Percentiles rank a stretch among this genome's conserved stretches.
Conservation (phyloP, 1,139 yeast species). For the Komagataea norvegica region DNA sequence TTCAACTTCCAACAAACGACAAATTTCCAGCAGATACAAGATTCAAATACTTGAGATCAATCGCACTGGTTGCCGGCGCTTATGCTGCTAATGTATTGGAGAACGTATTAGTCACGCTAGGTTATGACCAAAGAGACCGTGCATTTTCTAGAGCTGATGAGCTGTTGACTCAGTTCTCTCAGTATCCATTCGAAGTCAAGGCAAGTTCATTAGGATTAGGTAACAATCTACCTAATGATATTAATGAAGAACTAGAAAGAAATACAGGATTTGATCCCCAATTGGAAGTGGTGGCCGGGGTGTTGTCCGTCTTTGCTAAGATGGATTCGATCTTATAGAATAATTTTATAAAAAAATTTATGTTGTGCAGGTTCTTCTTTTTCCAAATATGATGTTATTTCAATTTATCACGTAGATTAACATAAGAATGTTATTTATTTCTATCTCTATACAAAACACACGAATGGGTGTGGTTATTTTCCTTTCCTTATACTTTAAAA, state of each 20-base stretch:
- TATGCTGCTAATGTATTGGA: constrained; percentile 96
- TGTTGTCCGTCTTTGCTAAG: constrained; percentile 45
- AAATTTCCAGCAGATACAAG: constrained; percentile 69
- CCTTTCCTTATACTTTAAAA: no score
- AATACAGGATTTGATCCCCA: constrained; percentile 60
- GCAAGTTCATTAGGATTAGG: constrained; percentile 69
- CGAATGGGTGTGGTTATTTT: no score
- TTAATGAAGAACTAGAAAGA: constrained; percentile 58
- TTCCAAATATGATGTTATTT: background rate
- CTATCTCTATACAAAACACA: no score
- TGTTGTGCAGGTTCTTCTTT: background rate
- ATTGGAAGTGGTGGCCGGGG: constrained; percentile 90
- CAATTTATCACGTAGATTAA: background rate
- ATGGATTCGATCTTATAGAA: constrained; percentile 41
- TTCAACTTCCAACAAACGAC: constrained; percentile 41
- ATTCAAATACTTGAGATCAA: constrained; percentile 69
- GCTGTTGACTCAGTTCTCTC: constrained; percentile 72
- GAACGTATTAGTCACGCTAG: constrained; percentile 72
- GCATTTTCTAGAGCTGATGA: constrained; percentile 95
- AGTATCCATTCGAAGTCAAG: constrained; percentile 72
- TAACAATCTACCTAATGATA: constrained; percentile 65
- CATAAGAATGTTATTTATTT: no score
- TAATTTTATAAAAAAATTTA: background rate
- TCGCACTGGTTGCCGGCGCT: constrained; percentile 81
- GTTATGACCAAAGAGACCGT: constrained; percentile 86